Evolutionary conservation across 495 filamentous ascomycete species (phyloP), one percentile per base, ranked within the genome.

Genomic region (Cercophora samala): DNA sequence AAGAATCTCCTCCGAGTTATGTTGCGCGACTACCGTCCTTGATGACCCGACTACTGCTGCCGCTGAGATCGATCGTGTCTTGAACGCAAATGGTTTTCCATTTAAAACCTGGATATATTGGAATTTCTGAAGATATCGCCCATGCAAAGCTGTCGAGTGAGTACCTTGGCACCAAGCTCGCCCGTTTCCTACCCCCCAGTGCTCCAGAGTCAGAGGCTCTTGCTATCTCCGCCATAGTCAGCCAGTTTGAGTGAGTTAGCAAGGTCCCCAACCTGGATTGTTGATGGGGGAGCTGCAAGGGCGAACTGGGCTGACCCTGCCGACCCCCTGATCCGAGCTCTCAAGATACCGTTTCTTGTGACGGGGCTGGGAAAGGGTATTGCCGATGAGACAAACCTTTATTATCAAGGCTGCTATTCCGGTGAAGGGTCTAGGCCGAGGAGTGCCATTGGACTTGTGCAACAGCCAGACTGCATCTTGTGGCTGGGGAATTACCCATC

Each of bases 1-100:
- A n/a, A 71, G 76, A 22, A 81, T 81, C 71, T 75, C 74, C 3
- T 69, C 68, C 21, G 73, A 81, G 51, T 73, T 83, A 21, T 75
- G 71, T 8, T 74, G 67, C 59, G 75, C 73, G 8, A 77, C 73
- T 13, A 72, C 76, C 5, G 75, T 80, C 15, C 68, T 82, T 55
- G 67, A 70, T 26, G 68, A 81, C 60, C 56, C 68, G 0, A 32
- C 64, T 8, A 79, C 70, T 1, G 78, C 79, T 15, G 70, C 71
- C 1, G 56, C 66, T 8, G 80, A 82, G 61, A 82, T 82, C 65
- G 78, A 82, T 58, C 68, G 78, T 42, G 77, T 78, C 17, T 66
- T 82, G 5, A 76, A 76, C 53, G 73, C 68, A 64, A n/a, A 73
- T 65, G 24, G 54, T 60, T n/a, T 29, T 17, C 23, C 72, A 73